phyloP scores from a whole-genome alignment of 306 rosid genomes.

The Heteromeles arbutifolia region DNA sequence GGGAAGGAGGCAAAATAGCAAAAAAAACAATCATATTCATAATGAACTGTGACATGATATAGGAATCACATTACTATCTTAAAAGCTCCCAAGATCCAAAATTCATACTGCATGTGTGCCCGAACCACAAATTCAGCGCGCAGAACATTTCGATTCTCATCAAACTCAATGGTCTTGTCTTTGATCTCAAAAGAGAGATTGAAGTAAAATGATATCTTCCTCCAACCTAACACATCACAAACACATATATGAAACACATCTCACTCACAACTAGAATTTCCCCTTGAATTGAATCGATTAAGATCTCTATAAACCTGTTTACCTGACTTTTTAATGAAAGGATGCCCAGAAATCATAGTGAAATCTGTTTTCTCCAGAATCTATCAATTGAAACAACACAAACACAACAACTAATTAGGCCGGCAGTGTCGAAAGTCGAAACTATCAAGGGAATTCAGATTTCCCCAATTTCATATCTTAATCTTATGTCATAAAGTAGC shows the following conservation, averaged over 20 bases:
- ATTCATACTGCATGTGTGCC: constrained; percentile 87
- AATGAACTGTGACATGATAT: background rate
- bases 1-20: background rate
- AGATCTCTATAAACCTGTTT: background rate
- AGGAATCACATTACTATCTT: background rate
- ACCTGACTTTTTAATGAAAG: constrained; percentile 89
- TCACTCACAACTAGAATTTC: constrained; percentile 1
- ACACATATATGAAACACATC: background rate
- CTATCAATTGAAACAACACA: constrained; percentile 34
- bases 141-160: constrained; percentile 70
- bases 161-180: constrained; percentile 84
- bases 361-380: constrained; percentile 83
- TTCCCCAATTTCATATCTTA: background rate
- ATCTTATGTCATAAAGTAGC: background rate
- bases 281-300: constrained; percentile 8
- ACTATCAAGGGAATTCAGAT: background rate
- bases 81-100: constrained; percentile 19
- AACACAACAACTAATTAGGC: constrained; percentile 8
- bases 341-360: constrained; percentile 58
- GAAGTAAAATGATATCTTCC: constrained; percentile 92
- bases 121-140: constrained; percentile 93
- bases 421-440: background rate
- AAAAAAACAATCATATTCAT: background rate
- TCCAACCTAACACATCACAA: constrained; percentile 57
- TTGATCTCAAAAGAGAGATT: constrained; percentile 87